These are phyloP conservation scores for Testicularia cyperi DNA, from an alignment of 1,284 basidiomycete species.

Conservation along the genomic window DNA sequence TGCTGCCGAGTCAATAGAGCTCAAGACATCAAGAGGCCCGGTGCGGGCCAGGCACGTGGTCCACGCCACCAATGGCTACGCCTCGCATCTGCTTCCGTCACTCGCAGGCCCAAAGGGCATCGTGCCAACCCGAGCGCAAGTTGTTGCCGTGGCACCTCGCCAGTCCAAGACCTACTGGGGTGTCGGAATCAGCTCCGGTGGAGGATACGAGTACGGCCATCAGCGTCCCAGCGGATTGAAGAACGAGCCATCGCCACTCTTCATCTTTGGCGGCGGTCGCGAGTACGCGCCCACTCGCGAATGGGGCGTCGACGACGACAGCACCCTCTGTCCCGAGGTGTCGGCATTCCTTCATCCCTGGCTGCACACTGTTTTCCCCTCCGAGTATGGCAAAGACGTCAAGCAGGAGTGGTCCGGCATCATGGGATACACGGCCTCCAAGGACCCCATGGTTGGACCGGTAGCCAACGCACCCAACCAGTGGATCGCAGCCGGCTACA, in stretches of 20 bases:
- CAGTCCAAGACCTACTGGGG: slow-evolving; percentile 5
- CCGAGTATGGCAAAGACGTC: slow-evolving; percentile 65
- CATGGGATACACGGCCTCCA: slow-evolving; percentile 72
- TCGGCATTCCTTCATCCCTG: slow-evolving; percentile 55
- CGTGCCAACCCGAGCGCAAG: slow-evolving; percentile 73
- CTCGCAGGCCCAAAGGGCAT: slow-evolving; percentile 65
- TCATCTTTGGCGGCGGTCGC: slow-evolving; percentile 75
- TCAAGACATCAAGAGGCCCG: slow-evolving; percentile 1
- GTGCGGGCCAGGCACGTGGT: slow-evolving; percentile 68
- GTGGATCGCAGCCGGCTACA: slow-evolving; percentile 74
- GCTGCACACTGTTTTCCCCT: slow-evolving; percentile 61
- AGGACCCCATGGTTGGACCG: slow-evolving; percentile 69
- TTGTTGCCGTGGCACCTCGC: slow-evolving; percentile 68
- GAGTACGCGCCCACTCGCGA: slow-evolving; percentile 65
- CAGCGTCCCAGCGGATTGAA: too few relatives aligned
- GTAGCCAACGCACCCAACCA: slow-evolving; percentile 63
- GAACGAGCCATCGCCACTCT: slow-evolving; percentile 56
- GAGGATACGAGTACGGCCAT: slow-evolving; percentile 75
- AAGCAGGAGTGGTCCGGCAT: slow-evolving; percentile 74
- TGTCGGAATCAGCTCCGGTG: slow-evolving; percentile 55
- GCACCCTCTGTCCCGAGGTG: slow-evolving; percentile 64
- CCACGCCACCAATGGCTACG: slow-evolving; percentile 79
- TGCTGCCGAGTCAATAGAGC: neutral
- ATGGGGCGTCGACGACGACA: slow-evolving; percentile 69
- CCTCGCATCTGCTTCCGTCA: slow-evolving; percentile 70